phyloP scores from a whole-genome alignment of 1,284 basidiomycete genomes.

The Moesziomyces sp. region DNA sequence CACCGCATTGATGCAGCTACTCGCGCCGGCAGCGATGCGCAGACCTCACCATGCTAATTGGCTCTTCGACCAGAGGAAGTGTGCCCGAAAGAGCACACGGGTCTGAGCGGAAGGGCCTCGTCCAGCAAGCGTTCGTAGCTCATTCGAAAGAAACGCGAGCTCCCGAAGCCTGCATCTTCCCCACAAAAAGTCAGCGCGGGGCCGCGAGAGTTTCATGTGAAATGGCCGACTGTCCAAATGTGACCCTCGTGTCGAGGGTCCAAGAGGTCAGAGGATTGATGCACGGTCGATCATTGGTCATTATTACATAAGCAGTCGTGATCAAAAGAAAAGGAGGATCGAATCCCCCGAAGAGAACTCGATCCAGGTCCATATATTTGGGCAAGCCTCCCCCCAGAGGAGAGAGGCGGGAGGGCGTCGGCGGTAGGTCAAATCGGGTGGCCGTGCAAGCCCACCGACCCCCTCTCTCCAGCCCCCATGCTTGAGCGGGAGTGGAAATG shows the following conservation, averaged over 20 bases:
- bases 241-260: not conserved
- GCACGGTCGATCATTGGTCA: conserved; percentile 9
- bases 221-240: too few species aligned
- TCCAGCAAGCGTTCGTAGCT: too few species aligned
- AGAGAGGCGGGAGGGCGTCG: conserved; percentile 54
- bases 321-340: conserved; percentile 26
- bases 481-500: conserved; percentile 57
- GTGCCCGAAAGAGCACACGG: too few species aligned
- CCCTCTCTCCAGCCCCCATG: conserved; percentile 56
- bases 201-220: too few species aligned
- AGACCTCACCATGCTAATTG: too few species aligned
- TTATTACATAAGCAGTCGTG: conserved; percentile 24
- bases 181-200: too few species aligned
- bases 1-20: too few species aligned
- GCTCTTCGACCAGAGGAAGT: too few species aligned
- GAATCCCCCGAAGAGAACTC: conserved; percentile 24
- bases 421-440: conserved; percentile 56
- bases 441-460: conserved; percentile 55
- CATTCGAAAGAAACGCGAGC: too few species aligned
- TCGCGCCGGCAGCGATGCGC: too few species aligned
- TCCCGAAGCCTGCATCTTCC: too few species aligned
- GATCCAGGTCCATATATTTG: conserved; percentile 50
- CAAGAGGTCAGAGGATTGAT: not conserved
- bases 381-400: conserved; percentile 54
- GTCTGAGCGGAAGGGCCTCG: too few species aligned